A percentile compares a stretch with the other conserved stretches of the same genome.
Evolutionary conservation across 2,329 filamentous ascomycete species (phyloP).

Genomic region (Calonectria pseudoturangicola): DNA sequence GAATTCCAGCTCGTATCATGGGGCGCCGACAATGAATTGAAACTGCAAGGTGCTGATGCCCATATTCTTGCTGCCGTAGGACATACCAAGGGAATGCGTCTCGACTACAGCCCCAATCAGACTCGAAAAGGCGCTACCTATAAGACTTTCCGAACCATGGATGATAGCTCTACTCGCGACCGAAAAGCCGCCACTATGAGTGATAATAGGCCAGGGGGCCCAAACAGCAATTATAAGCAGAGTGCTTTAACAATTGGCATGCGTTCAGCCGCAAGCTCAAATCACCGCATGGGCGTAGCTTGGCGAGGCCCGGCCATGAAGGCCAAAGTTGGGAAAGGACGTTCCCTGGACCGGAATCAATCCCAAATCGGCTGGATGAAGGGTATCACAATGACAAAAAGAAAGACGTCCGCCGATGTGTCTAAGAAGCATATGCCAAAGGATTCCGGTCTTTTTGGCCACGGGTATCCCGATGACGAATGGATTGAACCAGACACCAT

Average conservation of each 20-base stretch:
- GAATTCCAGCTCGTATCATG: conserved; percentile 96
- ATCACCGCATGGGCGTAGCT: conserved; percentile 59
- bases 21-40: conserved; percentile 90
- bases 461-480: conserved; percentile 71
- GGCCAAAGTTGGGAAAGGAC: conserved; percentile 66
- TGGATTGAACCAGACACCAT: conserved; percentile 78
- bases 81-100: conserved; percentile 80
- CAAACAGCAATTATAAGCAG: conserved; percentile 64
- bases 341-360: conserved; percentile 67
- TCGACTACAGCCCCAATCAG: conserved; percentile 79
- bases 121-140: conserved; percentile 91
- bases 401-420: conserved; percentile 65
- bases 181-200: conserved; percentile 78
- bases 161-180: conserved; percentile 74
- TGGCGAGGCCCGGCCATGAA: conserved; percentile 78
- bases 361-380: conserved; percentile 82
- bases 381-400: conserved; percentile 78
- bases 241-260: conserved; percentile 67
- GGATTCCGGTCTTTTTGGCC: conserved; percentile 71
- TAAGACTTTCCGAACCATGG: conserved; percentile 87
- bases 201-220: conserved; percentile 70
- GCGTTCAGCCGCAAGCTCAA: conserved; percentile 58
- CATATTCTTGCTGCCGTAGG: conserved; percentile 81
- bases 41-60: conserved; percentile 83
- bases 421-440: conserved; percentile 69